Conservation (phyloP, 805 yeast species). For the Dipodascus albidus region DNA sequence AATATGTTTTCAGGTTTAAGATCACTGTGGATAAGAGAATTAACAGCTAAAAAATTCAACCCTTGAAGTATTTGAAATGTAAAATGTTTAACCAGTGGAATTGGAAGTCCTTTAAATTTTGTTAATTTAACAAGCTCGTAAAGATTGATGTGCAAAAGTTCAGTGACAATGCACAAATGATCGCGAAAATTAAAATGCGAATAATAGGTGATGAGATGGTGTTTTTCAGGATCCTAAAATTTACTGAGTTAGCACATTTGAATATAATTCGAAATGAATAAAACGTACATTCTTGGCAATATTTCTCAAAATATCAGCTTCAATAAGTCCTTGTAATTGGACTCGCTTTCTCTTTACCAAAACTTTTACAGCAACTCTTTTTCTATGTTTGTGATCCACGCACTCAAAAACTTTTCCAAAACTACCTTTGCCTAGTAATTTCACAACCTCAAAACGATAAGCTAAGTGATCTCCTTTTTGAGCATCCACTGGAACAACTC, state of each 20-base stretch:
- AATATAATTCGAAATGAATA: not conserved
- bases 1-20: slow-evolving; percentile 78
- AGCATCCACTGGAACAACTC: slow-evolving; percentile 1
- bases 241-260: not conserved
- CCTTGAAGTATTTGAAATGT: slow-evolving; percentile 48
- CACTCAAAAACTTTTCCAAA: slow-evolving; percentile 72
- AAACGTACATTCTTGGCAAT: not conserved
- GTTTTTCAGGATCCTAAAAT: slow-evolving; percentile 28
- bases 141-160: slow-evolving; percentile 54
- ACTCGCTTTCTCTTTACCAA: slow-evolving; percentile 63
- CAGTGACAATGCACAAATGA: slow-evolving; percentile 74
- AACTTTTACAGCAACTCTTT: slow-evolving; percentile 57
- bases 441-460: slow-evolving; percentile 54
- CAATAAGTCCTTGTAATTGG: slow-evolving; percentile 69
- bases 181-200: slow-evolving; percentile 72
- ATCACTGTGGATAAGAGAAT: slow-evolving; percentile 67
- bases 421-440: slow-evolving; percentile 62
- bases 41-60: slow-evolving; percentile 43
- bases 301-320: slow-evolving; percentile 35
- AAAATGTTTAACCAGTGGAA: slow-evolving; percentile 29
- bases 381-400: slow-evolving; percentile 49
- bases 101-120: slow-evolving; percentile 25
- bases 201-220: slow-evolving; percentile 36
- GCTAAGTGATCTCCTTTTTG: slow-evolving; percentile 56
- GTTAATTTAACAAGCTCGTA: slow-evolving; percentile 38